Base-by-base conservation (phyloP, 192 early-diverging fungal species). In the Umbelopsis isabellina region DNA sequence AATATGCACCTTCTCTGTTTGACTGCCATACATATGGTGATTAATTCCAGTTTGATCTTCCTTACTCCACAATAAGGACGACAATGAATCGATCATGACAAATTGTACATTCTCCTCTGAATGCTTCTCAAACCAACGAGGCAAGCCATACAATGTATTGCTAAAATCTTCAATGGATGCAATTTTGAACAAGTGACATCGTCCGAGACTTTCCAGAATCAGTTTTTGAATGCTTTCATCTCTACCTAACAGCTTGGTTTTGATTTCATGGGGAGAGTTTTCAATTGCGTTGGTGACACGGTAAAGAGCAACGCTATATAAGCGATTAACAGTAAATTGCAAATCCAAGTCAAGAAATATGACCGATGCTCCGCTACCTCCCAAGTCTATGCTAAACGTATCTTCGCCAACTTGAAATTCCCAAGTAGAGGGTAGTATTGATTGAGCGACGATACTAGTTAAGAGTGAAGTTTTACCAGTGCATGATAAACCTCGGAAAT, bases 211-310 rank as follows among this genome's bases (percentile, higher is more conserved):
- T 13, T 27, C n/a, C 2, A 61, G 55, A 13, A 61, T 30, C 13
- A 61, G 13, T 18, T 61, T 61, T 16, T 61, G 55, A 61, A 61
- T 61, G 13, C 30, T 25, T 18, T 61, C 55, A 16, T 61, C 55
- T 1, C 13, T 8, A 15, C 55, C 55, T 35, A 61, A 33, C 25
- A 61, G 13, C 18, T 61, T 61, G 12, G 13, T 15, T 61, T 35
- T 61, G 7, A 61, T 30, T 18, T 61, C 27, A 1, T 15, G 0
- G 33, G 30, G 12, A 35, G 25, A 61, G 0, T 61, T 11, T n/a
- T 61, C 27, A 33, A 61, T 61, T 4, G 55, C 55, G 18, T 61
- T 30, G 0, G 55, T 61, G 25, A 61, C 27, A 18, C 55, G 55
- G 37, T 61, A 13, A 1, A 61, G 27, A 15, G 55, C 33, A 25